Percentiles rank a stretch among this genome's conserved stretches.
Evolutionary conservation across 805 yeast species (phyloP).

Genomic region (Nakazawaea wyomingensis): DNA sequence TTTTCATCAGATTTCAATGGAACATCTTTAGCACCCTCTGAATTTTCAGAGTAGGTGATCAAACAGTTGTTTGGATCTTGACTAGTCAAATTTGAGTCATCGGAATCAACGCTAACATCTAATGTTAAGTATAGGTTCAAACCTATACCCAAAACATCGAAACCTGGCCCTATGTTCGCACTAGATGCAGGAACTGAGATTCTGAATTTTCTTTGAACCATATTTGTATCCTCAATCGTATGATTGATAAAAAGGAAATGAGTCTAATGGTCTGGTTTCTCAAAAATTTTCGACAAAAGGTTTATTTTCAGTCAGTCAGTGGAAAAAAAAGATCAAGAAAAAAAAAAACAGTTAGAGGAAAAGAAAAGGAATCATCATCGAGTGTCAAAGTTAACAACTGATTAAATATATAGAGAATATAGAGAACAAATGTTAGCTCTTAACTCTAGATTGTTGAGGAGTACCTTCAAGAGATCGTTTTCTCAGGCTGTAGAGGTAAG

Average conservation of each 20-base stretch:
- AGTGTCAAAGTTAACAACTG: not conserved
- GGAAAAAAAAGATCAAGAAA: not conserved
- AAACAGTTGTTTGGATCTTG: conserved; percentile 64
- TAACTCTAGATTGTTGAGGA: not conserved
- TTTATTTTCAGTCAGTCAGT: not conserved
- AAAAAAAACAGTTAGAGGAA: not conserved
- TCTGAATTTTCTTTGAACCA: conserved; percentile 38
- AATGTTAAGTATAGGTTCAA: conserved; percentile 69
- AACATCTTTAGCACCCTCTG: conserved; percentile 77
- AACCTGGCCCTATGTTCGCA: conserved; percentile 98
- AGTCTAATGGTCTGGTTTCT: not conserved
- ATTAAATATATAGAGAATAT: not conserved
- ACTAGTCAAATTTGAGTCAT: conserved; percentile 38
- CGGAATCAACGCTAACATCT: conserved; percentile 56
- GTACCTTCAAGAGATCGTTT: not conserved
- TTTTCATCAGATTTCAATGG: conserved; percentile 76
- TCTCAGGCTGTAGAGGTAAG: conserved; percentile 4
- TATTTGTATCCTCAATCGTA: no score
- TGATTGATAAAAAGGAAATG: no score
- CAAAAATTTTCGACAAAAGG: not conserved
- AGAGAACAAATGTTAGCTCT: not conserved
- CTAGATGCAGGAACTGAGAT: conserved; percentile 92
- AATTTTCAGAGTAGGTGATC: conserved; percentile 58
- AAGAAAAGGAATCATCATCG: not conserved
- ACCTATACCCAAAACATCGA: conserved; percentile 94